Percentiles rank a stretch among this genome's conserved stretches.
phyloP scores from a whole-genome alignment of 441 rosid species.

The Kokia cookei region DNA sequence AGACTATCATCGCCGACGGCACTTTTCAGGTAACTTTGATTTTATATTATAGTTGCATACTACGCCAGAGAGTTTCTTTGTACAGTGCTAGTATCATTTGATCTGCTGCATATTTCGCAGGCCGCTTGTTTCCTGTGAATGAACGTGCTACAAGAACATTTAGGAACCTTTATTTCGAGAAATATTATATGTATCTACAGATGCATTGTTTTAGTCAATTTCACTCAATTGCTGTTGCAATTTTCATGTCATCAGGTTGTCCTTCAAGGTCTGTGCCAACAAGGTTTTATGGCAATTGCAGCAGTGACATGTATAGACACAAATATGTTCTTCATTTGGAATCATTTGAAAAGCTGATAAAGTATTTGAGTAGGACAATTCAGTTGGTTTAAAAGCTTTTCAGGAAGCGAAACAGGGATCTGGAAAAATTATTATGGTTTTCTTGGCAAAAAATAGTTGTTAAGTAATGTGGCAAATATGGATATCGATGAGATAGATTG shows the following conservation, averaged over 20 bases:
- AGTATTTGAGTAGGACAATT: too few relatives aligned
- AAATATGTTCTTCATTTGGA: background rate
- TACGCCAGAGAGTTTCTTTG: too few relatives aligned
- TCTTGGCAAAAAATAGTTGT: background rate
- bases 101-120: constrained; percentile 25
- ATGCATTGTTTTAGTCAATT: background rate
- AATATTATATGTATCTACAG: constrained; percentile 26
- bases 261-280: constrained; percentile 84
- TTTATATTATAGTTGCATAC: background rate
- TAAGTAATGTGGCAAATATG: background rate
- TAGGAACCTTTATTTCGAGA: constrained; percentile 81
- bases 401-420: too few relatives aligned
- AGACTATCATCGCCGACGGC: constrained; percentile 90
- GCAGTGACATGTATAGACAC: constrained; percentile 20
- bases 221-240: background rate
- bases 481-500: background rate
- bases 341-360: background rate
- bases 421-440: too few relatives aligned
- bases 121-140: constrained; percentile 65
- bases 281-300: constrained; percentile 51
- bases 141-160: constrained; percentile 93
- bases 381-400: too few relatives aligned
- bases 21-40: constrained; percentile 67
- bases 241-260: constrained; percentile 55
- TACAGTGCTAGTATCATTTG: background rate